These are phyloP conservation scores for Pseudogymnoascus verrucosus DNA, from an alignment of 2,329 filamentous ascomycete species.

Conservation along the genomic window DNA sequence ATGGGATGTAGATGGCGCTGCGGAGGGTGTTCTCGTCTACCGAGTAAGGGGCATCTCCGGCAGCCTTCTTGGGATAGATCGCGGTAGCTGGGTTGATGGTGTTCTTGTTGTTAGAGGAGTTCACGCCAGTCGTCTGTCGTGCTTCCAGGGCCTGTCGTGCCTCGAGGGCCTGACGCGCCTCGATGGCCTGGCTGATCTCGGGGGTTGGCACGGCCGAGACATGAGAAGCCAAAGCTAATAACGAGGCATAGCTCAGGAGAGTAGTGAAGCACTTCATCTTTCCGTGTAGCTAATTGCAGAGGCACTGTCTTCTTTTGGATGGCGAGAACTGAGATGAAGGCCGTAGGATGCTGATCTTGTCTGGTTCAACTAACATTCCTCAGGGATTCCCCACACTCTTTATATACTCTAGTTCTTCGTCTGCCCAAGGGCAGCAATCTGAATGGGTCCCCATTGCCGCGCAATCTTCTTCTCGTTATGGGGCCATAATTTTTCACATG, in stretches of 20 bases:
- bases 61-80: slow-evolving; percentile 32
- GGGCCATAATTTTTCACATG: not conserved
- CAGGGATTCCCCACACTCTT: not conserved
- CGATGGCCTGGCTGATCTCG: not conserved
- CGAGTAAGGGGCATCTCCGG: slow-evolving; percentile 40
- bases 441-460: not conserved
- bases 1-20: slow-evolving; percentile 44
- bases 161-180: no score
- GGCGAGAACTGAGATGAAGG: not conserved
- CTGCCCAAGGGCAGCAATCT: not conserved
- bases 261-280: slow-evolving; percentile 1
- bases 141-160: no score
- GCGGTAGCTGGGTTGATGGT: slow-evolving; percentile 10
- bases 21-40: slow-evolving; percentile 39
- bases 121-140: slow-evolving; percentile 11
- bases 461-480: not conserved
- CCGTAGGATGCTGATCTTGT: not conserved
- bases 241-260: not conserved
- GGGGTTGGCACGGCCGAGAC: not conserved
- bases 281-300: not conserved
- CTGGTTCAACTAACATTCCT: not conserved
- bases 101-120: slow-evolving; percentile 14
- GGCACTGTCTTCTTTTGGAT: not conserved
- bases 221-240: not conserved
- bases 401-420: not conserved